Base-by-base conservation (phyloP, 345 rosid genomes). In the Ricinus communis region DNA sequence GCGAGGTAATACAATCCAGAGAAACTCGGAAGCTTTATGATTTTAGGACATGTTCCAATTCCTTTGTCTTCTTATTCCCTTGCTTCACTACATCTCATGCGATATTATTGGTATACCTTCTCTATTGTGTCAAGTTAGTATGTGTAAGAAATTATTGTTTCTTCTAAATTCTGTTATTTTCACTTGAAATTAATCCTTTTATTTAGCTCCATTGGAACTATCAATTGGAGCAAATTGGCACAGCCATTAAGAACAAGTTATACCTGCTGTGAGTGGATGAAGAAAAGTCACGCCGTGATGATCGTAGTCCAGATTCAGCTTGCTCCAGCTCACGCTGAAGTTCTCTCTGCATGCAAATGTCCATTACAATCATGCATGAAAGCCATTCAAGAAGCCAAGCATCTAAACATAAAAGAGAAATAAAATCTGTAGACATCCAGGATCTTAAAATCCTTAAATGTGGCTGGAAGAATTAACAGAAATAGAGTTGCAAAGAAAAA, bases 291-390 rank as follows among this genome's bases (percentile, higher is more conserved):
- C 94, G 94, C 54, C 91, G 74, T 70, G 92, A 85, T 54, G 86
- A 75, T 69, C 92, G 81, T 25, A 86, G 18, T 66, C 94, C 92
- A 66, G 92, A 86, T 77, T 91, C 97, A 30, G 88, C 90, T 77
- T 86, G 94, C 80, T 89, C 97, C 80, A 91, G 54, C 74, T 91
- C 97, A 47, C 90, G 90, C 79, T 86, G 94, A 85, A 91, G 91
- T 83, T 91, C 97, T 82, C 87, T 87, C 97, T 91, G 49, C 77
- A 74, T 7, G 78, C 24, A 73, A 68, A 71, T 62, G 16, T 16
- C 25, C 41, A 65, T 21, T 47, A 16, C 5, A 28, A 49, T 68
- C 36, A 50, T 21, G 61, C 12, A 49, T 25, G 61, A 4, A 55
- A 45, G 3, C 2, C n/a, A 72, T 69, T 50, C 24, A 31, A 55